Base-by-base conservation (phyloP, 2,329 filamentous ascomycete species). In the Cladophialophora immunda region DNA sequence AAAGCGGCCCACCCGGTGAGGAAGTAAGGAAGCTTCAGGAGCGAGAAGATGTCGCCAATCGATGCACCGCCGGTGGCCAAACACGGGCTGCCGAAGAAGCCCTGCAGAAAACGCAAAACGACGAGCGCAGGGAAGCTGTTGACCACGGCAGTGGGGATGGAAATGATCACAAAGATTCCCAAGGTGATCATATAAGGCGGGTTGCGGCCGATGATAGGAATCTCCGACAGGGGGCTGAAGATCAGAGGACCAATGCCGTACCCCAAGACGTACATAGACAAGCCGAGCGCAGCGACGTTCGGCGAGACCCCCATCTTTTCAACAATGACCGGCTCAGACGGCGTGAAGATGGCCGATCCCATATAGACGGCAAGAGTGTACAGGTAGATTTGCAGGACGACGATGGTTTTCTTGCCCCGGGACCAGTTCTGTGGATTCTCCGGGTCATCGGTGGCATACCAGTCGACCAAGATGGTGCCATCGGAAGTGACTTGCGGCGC, bases 101-200 rank as follows among this genome's bases (percentile, higher is more conserved):
- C 89, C 69, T 87, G 86, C 3, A 90, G 77, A 76, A 90, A 90
- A 0, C 88, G 83, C 3, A 89, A 80, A 3, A 90, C 86, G 72
- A 91, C 82, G 15, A 92, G 81, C 0, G 88, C 88, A 0, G 86
- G 78, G 60, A 88, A 90, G 78, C 88, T 90, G 50, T 84, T 77
- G 6, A 87, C 87, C 0, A 92, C 75, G 0, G 88, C 86, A 0
- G 88, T 86, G 0, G 89, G 89, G 19, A 92, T 84, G 3, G 84
- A 87, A n/a, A 92, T 76, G 65, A 91, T 83, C 55, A 90, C 86
- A 75, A 91, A 92, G 41, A 92, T 80, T 66, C 85, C 85, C 80
- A 92, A 89, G 7, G 89, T 90, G 70, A 85, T 75, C 36, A 90
- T 85, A 76, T 92, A 92, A 6, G 90, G 85, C 0, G 87, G 86